These are phyloP conservation scores for Coccomyxa sp. DNA, from an alignment of 139 green algal species.

Conservation along the genomic window DNA sequence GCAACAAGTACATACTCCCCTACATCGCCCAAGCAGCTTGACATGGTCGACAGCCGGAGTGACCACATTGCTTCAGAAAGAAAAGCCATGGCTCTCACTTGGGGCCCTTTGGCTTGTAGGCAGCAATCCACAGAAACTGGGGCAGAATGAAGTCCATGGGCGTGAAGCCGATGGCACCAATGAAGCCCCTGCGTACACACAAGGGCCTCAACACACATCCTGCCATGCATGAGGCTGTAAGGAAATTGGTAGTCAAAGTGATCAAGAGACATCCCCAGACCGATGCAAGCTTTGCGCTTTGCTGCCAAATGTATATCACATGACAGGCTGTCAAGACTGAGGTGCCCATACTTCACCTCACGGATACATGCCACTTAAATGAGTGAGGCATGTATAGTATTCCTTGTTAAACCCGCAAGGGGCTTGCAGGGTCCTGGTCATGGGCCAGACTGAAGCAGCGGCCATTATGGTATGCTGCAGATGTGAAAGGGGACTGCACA, in stretches of 20 bases:
- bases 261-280: too few relatives aligned
- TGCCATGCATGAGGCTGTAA: background rate
- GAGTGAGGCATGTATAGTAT: too few relatives aligned
- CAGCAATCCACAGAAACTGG: background rate
- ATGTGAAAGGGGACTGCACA: too few relatives aligned
- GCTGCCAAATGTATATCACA: too few relatives aligned
- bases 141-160: conserved; percentile 4
- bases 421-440: too few relatives aligned
- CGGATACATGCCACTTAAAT: too few relatives aligned
- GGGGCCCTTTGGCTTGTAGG: conserved; percentile 3
- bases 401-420: too few relatives aligned
- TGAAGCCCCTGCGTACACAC: background rate
- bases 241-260: background rate
- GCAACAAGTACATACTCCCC: background rate
- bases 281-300: too few relatives aligned
- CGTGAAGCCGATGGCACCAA: conserved; percentile 1
- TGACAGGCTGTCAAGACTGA: too few relatives aligned
- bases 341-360: too few relatives aligned
- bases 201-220: background rate
- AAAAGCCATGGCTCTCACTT: background rate
- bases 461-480: too few relatives aligned
- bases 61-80: background rate
- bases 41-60: background rate
- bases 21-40: background rate
- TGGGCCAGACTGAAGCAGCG: too few relatives aligned